Evolutionary conservation across 306 rosid species (phyloP), one percentile per base, ranked within the genome.

Genomic region (Comarum palustre): DNA sequence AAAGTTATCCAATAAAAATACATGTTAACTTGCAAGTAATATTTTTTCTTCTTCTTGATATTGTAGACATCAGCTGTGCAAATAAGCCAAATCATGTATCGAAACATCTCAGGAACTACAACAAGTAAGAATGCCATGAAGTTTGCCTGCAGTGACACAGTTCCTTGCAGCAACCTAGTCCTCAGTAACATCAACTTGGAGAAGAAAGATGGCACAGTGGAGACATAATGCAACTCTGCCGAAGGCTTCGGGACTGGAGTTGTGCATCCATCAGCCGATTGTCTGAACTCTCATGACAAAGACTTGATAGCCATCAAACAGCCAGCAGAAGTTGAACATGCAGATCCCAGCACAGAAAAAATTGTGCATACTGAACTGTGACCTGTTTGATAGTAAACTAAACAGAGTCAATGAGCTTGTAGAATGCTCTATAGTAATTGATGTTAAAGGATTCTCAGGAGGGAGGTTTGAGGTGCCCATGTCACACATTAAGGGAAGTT

Each of bases 191-290:
- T 95, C 59, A 78, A 95, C 82, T 87, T 95, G 14, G 90, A 91
- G 79, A 91, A 81, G 84, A 77, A 84, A 14, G 97, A 95, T 70
- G 96, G 99, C 60, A 81, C 89, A 0, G 99, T 82, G 68, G 99
- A 95, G 79, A 80, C 99, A 54, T 95, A 90, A 54, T 95, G 99
- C 73, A 90, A 92, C 80, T 87, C 96, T 57, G 99, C 99, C 15
- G 88, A 88, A 84, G 99, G 97, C 41, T 88, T 86, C 55, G 89
- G 93, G 32, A 86, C 81, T 50, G 99, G 97, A 0, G 68, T 80
- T 3, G 87, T 95, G 41, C 96, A 95, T 78, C 99, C 99, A 69
- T 88, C 97, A 31, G 99, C 97, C 31, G 99, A 95, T 62, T 95
- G 99, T 81, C 90, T 95, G n/a, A 87, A 32, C 69, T 84, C 96